A percentile compares a stretch with the other conserved stretches of the same genome.
phyloP scores from a whole-genome alignment of 2,329 filamentous ascomycete genomes.

The Camillea tinctor region DNA sequence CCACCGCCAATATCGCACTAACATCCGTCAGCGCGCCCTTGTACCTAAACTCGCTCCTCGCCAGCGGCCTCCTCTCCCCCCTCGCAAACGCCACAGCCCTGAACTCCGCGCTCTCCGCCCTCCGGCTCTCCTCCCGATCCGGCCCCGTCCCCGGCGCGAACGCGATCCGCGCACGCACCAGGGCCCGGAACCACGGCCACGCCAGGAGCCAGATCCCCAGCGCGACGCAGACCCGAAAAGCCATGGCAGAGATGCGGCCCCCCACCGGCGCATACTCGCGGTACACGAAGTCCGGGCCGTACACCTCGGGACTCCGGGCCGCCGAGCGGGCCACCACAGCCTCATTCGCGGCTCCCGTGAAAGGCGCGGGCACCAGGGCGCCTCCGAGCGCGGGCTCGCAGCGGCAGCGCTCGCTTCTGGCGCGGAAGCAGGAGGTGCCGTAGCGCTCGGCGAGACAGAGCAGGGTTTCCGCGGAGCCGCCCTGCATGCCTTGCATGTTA shows the following conservation, averaged over 20 bases:
- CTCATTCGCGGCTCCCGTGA: slow-evolving; percentile 19
- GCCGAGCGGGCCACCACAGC: slow-evolving; percentile 24
- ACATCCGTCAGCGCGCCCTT: background rate
- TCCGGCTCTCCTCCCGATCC: slow-evolving; percentile 1
- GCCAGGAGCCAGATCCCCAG: slow-evolving; percentile 15
- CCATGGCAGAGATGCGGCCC: slow-evolving; percentile 10
- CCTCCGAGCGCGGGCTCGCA: slow-evolving; percentile 14
- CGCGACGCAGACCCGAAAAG: slow-evolving; percentile 9
- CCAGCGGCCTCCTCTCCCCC: background rate
- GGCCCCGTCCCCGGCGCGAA: slow-evolving; percentile 1
- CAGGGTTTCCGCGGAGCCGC: slow-evolving; percentile 47
- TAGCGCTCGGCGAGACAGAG: slow-evolving; percentile 36
- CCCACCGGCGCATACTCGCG: slow-evolving; percentile 20
- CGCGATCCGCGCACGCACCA: background rate
- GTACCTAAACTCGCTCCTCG: background rate
- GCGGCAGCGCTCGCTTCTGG: too few species aligned
- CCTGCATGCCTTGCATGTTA: slow-evolving; percentile 23
- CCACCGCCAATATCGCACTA: slow-evolving; percentile 4
- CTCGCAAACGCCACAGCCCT: background rate
- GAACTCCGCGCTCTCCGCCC: slow-evolving; percentile 1
- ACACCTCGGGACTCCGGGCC: slow-evolving; percentile 21
- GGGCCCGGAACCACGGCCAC: slow-evolving; percentile 19
- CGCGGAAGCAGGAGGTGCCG: slow-evolving; percentile 13
- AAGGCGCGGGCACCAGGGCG: slow-evolving; percentile 21
- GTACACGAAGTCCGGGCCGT: slow-evolving; percentile 23